phyloP scores from a whole-genome alignment of 441 rosid species.

The Populus hybrid region DNA sequence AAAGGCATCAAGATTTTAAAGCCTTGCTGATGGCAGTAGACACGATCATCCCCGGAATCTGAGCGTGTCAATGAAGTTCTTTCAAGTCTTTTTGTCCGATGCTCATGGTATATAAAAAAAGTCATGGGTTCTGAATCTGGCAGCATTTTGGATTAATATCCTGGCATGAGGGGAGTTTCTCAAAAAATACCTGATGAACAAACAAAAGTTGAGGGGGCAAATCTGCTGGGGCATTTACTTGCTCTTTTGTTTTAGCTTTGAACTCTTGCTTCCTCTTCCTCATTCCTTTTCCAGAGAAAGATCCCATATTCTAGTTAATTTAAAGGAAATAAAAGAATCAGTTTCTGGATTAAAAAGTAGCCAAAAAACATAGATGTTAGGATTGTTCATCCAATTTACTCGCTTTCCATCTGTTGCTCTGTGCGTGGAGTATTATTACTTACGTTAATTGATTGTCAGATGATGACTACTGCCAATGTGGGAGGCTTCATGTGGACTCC shows the following conservation, averaged over 20 bases:
- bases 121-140: not conserved
- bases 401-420: not conserved
- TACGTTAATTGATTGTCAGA: slow-evolving; percentile 89
- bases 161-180: not conserved
- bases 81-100: slow-evolving; percentile 97
- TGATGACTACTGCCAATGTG: slow-evolving; percentile 82
- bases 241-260: slow-evolving; percentile 72
- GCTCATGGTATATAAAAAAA: slow-evolving; percentile 15
- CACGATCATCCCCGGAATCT: slow-evolving; percentile 89
- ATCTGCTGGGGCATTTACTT: slow-evolving; percentile 77
- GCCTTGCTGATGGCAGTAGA: slow-evolving; percentile 79
- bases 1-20: slow-evolving; percentile 93
- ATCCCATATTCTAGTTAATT: slow-evolving; percentile 80
- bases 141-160: not conserved
- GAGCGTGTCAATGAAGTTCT: slow-evolving; percentile 92
- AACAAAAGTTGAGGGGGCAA: slow-evolving; percentile 93
- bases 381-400: not conserved
- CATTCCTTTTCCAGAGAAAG: slow-evolving; percentile 87
- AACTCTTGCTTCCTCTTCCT: slow-evolving; percentile 96
- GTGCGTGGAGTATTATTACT: slow-evolving; percentile 19
- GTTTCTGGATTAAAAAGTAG: not conserved
- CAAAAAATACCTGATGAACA: slow-evolving; percentile 69
- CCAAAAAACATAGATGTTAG: not conserved
- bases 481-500: slow-evolving; percentile 93
- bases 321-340: not conserved